Evolutionary conservation across 1,284 basidiomycete genomes (phyloP).

Genomic region (Moniliella sp.): DNA sequence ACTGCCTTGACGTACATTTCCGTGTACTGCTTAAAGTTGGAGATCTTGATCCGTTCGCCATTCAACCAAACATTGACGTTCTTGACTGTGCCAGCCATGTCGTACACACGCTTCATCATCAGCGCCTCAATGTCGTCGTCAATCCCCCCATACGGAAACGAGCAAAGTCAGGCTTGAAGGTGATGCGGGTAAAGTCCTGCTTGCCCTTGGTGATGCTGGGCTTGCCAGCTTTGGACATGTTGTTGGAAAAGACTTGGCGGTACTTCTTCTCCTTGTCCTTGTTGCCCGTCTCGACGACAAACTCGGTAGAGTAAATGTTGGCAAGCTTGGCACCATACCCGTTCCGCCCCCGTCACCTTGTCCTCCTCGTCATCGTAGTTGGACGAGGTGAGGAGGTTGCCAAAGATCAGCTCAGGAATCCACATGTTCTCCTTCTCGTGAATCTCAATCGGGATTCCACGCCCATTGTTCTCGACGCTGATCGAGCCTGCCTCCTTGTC

Average conservation of each 20-base stretch:
- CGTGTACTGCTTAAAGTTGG: conserved; percentile 91
- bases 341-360: conserved; percentile 92
- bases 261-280: conserved; percentile 70
- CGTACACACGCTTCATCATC: conserved; percentile 82
- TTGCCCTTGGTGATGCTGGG: conserved; percentile 5
- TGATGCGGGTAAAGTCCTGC: conserved; percentile 77
- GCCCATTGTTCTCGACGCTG: conserved; percentile 84
- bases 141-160: conserved; percentile 82
- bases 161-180: conserved; percentile 74
- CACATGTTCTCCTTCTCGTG: conserved; percentile 80
- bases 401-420: conserved; percentile 94
- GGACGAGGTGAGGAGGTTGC: conserved; percentile 77
- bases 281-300: conserved; percentile 91
- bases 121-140: conserved; percentile 77
- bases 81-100: conserved; percentile 82
- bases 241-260: conserved; percentile 77
- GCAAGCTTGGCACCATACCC: conserved; percentile 90
- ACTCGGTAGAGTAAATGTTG: conserved; percentile 93
- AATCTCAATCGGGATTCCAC: conserved; percentile 82
- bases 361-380: conserved; percentile 98
- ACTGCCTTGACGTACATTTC: conserved; percentile 52
- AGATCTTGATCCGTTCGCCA: conserved; percentile 73
- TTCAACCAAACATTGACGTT: conserved; percentile 84
- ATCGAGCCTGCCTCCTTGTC: conserved; percentile 65
- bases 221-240: conserved; percentile 53